phyloP scores from a whole-genome alignment of 129 eudicot species.

The Erigeron canadensis region DNA sequence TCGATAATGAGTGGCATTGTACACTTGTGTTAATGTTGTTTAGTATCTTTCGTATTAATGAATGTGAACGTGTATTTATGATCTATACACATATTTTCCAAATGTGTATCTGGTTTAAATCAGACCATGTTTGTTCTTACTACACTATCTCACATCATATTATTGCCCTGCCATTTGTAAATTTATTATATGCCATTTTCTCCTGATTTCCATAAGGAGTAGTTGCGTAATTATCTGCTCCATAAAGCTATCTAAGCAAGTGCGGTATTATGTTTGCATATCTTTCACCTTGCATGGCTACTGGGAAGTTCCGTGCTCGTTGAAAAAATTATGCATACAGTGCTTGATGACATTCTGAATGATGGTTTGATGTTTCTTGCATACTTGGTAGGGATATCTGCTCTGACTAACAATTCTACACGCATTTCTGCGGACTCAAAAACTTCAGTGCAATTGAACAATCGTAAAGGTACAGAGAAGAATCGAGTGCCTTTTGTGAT shows the following conservation, averaged over 20 bases:
- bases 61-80: neutral
- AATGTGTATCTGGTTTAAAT: constrained; percentile 17
- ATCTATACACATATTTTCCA: neutral
- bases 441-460: constrained; percentile 27
- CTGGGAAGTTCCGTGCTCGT: neutral
- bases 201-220: neutral
- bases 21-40: too few species aligned
- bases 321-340: constrained; percentile 11
- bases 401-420: constrained; percentile 24
- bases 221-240: neutral
- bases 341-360: neutral
- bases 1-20: too few species aligned
- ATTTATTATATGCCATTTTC: neutral
- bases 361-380: constrained; percentile 29
- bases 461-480: constrained; percentile 44
- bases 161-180: neutral
- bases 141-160: constrained; percentile 7
- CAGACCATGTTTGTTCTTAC: constrained; percentile 1
- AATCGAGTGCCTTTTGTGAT: constrained; percentile 68
- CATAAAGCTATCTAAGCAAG: constrained; percentile 7
- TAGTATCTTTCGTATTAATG: neutral
- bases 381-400: constrained; percentile 33
- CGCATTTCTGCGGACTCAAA: constrained; percentile 22
- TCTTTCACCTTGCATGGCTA: neutral
- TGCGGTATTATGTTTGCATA: neutral